Conservation (phyloP, 495 filamentous ascomycete species). For the Xylaria cubensis region DNA sequence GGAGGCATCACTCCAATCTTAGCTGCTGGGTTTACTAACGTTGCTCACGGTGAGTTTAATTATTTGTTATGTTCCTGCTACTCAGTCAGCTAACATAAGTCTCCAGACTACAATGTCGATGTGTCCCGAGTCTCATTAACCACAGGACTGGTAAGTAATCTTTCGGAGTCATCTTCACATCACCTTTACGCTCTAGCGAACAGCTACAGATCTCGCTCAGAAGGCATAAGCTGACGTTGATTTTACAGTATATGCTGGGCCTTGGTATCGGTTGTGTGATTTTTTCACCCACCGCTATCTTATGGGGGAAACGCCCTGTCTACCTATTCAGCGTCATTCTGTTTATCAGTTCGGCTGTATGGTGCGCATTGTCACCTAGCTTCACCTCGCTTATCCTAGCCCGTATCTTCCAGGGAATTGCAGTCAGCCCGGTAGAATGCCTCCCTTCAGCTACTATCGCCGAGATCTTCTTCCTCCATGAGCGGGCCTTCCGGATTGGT, state of each 20-base stretch:
- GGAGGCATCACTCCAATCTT: slow-evolving; percentile 92
- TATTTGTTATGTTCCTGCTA: neutral
- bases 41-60: slow-evolving; percentile 56
- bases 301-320: slow-evolving; percentile 90
- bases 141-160: slow-evolving; percentile 66
- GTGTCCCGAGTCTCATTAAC: slow-evolving; percentile 83
- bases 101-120: slow-evolving; percentile 66
- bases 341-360: slow-evolving; percentile 78
- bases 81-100: slow-evolving; percentile 5
- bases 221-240: neutral
- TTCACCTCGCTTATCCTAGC: slow-evolving; percentile 83
- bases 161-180: neutral
- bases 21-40: slow-evolving; percentile 87
- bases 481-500: slow-evolving; percentile 92
- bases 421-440: slow-evolving; percentile 91
- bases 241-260: slow-evolving; percentile 80
- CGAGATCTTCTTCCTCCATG: slow-evolving; percentile 96
- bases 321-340: slow-evolving; percentile 81
- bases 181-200: neutral
- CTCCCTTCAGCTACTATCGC: slow-evolving; percentile 93
- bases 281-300: slow-evolving; percentile 87
- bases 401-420: slow-evolving; percentile 84
- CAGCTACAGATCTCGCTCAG: no score
- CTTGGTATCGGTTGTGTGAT: slow-evolving; percentile 84
- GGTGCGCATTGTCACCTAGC: slow-evolving; percentile 84